Conservation (phyloP, 768 basidiomycete species). For the Agaricus bisporus region DNA sequence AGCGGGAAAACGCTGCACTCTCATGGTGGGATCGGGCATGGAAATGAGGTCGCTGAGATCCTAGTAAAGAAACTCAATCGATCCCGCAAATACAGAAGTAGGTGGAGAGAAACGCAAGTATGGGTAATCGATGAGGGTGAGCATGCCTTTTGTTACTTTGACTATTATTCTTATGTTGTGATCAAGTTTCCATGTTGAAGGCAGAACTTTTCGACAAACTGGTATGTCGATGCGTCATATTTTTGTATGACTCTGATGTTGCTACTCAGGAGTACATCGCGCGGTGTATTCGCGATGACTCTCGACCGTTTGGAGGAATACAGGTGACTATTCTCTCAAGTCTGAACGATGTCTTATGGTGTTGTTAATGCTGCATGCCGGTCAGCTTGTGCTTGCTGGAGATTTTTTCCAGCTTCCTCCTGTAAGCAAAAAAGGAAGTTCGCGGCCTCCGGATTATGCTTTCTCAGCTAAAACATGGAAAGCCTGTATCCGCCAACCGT, state of each 20-base stretch:
- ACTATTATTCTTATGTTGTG: background rate
- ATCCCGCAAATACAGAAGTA: constrained; percentile 16
- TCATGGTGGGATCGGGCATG: constrained; percentile 59
- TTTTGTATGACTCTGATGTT: constrained; percentile 18
- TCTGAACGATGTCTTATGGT: background rate
- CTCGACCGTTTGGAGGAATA: constrained; percentile 60
- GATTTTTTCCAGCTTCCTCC: constrained; percentile 84
- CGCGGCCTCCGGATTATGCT: constrained; percentile 31
- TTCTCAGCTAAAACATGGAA: constrained; percentile 65
- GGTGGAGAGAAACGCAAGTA: constrained; percentile 48
- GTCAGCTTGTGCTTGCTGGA: constrained; percentile 62
- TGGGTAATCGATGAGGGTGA: constrained; percentile 72
- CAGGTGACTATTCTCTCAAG: constrained; percentile 33
- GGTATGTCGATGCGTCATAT: constrained; percentile 23
- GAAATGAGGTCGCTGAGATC: constrained; percentile 37
- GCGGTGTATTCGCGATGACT: constrained; percentile 32
- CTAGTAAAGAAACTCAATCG: constrained; percentile 30
- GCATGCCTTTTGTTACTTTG: constrained; percentile 12
- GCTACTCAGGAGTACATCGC: constrained; percentile 30
- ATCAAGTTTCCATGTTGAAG: constrained; percentile 70
- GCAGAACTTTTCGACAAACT: constrained; percentile 66
- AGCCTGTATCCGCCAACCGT: constrained; percentile 39
- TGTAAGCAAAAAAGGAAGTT: constrained; percentile 35
- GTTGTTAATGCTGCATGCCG: background rate
- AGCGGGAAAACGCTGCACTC: constrained; percentile 65